Base-by-base conservation (phyloP, 73 alveolate species). In the Halteria grandinella region DNA sequence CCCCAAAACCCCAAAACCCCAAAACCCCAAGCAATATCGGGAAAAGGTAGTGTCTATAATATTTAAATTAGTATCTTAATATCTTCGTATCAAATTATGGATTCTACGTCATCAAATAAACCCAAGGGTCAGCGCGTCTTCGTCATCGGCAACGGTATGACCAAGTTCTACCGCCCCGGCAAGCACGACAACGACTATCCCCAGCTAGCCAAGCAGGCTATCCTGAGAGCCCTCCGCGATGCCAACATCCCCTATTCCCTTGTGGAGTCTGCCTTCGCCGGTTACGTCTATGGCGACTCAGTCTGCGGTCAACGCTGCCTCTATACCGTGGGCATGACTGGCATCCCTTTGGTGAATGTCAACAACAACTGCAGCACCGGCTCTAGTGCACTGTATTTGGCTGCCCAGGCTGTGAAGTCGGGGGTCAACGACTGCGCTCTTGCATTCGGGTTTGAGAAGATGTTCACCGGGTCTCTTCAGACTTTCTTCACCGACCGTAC, bases 91-190 rank as follows among this genome's bases (percentile, higher is more conserved):
- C n/a, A n/a, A n/a, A n/a, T n/a, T n/a, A n/a, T n/a, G n/a, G n/a
- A n/a, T n/a, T n/a, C n/a, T n/a, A n/a, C n/a, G n/a, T n/a, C n/a
- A n/a, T n/a, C n/a, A n/a, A n/a, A n/a, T n/a, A n/a, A n/a, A n/a
- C n/a, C n/a, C n/a, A n/a, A n/a, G n/a, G n/a, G n/a, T n/a, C n/a
- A n/a, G n/a, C 55, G 83, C 36, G 98, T 92, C 20, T 92, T 75
- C 90, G 95, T 92, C 70, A 79, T 92, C 28, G 98, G 98, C 29
- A 95, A 90, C 51, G 98, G 98, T 5, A 92, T 92, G 98, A 92
- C 98, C 52, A 89, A 89, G 82, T 92, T 92, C 91, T 55, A 71
- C 54, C 89, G 86, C 72, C 98, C 98, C 34, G 89, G 92, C 23
- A 63, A 77, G 43, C 87, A 76, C 60, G 87, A 74, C 25, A 58